Base-by-base conservation (phyloP, 805 yeast genomes). In the Candida ascalaphidarum region DNA sequence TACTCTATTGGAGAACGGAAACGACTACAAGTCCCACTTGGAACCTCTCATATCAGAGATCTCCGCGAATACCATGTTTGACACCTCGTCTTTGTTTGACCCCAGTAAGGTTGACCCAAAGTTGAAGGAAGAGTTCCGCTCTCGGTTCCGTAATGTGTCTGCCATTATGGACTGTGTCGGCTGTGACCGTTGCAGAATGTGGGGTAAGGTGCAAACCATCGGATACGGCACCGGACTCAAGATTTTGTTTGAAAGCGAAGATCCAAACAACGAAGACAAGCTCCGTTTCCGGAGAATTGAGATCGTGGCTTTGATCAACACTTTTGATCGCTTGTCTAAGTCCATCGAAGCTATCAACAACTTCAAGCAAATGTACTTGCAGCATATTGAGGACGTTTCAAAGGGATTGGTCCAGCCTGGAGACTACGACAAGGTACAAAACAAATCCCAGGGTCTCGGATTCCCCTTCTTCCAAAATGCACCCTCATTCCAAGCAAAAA, bases 121-220 rank as follows among this genome's bases (percentile, higher is more conserved):
- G 2, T 66, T 89, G 33, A 92, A 92, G 45, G 78, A 79, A 37
- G 97, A 92, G 44, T 88, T 92, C 60, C 71, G 89, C 36, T 56
- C 71, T 21, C 78, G 94, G 29, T 94, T 92, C 54, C 78, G 76
- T 47, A 92, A 92, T 50, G 94, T 92, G 14, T 78, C 94, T 13
- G 79, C 83, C 28, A 75, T 92, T 24, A 92, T 92, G 96, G 96
- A 89, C 53, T 92, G 99, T 61, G 97, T 92, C 22, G 96, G 95
- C 21, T 92, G 99, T 62, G 98, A 92, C 51, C 70, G 96, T 49
- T 92, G 99, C 55, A 73, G 96, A 46, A 65, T 92, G 56, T 92
- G 99, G 99, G 98, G 98, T 7, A 92, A 92, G 55, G 73, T 92
- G 17, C 98, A 92, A 61, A 85, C 95, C 2, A 84, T 92, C 11